Base-by-base conservation (phyloP, 208 protist genomes). In the Jaenimonas drosophilae region DNA sequence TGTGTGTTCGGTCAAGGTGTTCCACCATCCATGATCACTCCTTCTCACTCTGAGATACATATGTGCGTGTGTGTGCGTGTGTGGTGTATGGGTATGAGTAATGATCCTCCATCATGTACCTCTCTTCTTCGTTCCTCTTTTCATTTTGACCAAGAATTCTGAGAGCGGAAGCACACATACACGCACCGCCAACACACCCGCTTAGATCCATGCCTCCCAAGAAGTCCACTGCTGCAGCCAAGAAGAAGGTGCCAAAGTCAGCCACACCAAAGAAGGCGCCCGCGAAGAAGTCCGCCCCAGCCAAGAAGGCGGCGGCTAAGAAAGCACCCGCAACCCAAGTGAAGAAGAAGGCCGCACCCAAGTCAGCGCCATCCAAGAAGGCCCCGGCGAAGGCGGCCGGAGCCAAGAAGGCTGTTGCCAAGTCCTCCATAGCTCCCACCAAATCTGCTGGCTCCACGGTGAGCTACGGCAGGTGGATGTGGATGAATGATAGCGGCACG, bases 211-310 rank as follows among this genome's bases (percentile, higher is more conserved):
- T n/a, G n/a, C 31, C 53, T 14, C 11, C 51, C 2, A 64, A 53
- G 50, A 64, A 49, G 47, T 17, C 47, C 3, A 1, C 55, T 46
- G 12, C 41, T n/a, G 27, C 26, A 3, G 11, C 32, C 5, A 59
- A 49, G 27, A 65, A 44, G 40, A 3, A 27, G 4, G 63, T 57
- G 56, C 14, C 51, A 1, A 64, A 53, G 50, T 1, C 55, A 40
- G 19, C 41, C n/a, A 16, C 26, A 7, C 6, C 41, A 4, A 59
- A 49, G 27, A 65, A 48, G 40, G 44, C 30, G 2, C n/a, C 40
- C 14, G 42, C 39, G 14, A 60, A 54, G 31, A 30, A 11, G 34
- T 20, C 48, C 2, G 26, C 43, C 29, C 38, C 7, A 14, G 2
- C 50, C 2, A 65, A 39, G 41, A 66, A 58, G 48, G 48, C 52